Evolutionary conservation across 2,329 filamentous ascomycete genomes (phyloP).

Genomic region (Clarireedia hainanense): DNA sequence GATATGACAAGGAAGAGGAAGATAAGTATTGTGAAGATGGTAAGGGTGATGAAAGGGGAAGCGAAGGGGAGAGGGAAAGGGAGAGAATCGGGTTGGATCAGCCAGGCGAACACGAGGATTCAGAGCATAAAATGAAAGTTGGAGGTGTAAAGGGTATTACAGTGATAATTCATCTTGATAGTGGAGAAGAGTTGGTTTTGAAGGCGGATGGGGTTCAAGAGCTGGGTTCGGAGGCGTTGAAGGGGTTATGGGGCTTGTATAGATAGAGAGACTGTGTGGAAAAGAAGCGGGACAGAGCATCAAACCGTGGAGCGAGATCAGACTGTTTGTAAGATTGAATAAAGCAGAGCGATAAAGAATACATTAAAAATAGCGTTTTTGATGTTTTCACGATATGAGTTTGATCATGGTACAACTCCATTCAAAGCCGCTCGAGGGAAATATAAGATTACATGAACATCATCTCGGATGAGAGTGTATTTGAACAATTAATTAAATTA

Average conservation of each 20-base stretch:
- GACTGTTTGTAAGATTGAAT: no score
- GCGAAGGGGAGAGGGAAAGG: neutral
- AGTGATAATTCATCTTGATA: conserved; percentile 19
- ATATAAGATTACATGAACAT: no score
- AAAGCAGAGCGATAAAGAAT: no score
- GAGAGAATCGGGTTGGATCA: neutral
- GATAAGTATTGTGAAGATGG: neutral
- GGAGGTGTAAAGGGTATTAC: conserved; percentile 19
- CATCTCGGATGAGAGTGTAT: no score
- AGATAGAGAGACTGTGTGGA: no score
- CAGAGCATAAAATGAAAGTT: neutral
- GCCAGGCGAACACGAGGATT: neutral
- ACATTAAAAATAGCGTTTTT: no score
- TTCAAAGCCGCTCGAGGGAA: no score
- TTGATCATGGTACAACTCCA: no score
- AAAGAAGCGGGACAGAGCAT: no score
- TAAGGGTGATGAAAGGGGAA: neutral
- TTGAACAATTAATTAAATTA: no score
- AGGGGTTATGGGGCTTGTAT: neutral
- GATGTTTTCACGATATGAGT: no score
- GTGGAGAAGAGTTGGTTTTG: conserved; percentile 21
- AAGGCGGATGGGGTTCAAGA: neutral
- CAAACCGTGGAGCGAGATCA: no score
- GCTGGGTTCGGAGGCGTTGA: neutral
- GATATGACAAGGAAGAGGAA: neutral